Evolutionary conservation across 1,284 basidiomycete genomes (phyloP).

Genomic region (Tilletia indica): DNA sequence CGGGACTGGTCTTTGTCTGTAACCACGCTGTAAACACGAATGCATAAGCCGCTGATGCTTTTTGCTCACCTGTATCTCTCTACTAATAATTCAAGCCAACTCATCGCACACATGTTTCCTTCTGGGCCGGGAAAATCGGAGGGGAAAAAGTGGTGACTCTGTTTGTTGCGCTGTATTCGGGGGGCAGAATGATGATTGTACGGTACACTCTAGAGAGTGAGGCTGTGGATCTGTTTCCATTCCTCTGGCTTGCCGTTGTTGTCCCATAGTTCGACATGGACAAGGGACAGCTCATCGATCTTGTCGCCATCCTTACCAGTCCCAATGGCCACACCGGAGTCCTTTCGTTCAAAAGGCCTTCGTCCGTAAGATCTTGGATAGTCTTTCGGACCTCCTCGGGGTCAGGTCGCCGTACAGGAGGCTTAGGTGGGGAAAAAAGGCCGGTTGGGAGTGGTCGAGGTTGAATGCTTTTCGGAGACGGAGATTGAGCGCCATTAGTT

Average conservation of each 20-base stretch:
- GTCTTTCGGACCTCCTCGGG: not conserved
- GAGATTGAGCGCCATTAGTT: not conserved
- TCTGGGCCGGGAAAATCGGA: too few relatives aligned
- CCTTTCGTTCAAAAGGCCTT: not conserved
- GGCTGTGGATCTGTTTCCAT: not conserved
- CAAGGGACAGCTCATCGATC: not conserved
- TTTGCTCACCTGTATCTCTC: too few relatives aligned
- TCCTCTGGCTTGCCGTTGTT: not conserved
- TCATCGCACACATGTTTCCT: too few relatives aligned
- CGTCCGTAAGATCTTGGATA: not conserved
- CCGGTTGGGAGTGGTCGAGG: not conserved
- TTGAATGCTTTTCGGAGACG: not conserved
- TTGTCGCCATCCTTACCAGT: not conserved
- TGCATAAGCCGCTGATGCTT: too few relatives aligned
- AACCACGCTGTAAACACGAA: too few relatives aligned
- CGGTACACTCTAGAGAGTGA: not conserved
- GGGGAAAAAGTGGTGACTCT: too few relatives aligned
- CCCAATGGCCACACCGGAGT: not conserved
- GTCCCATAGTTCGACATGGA: constrained; percentile 11
- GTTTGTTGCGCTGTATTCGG: too few relatives aligned
- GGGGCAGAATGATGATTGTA: too few relatives aligned
- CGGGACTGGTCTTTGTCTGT: too few relatives aligned
- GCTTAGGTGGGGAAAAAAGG: constrained; percentile 5
- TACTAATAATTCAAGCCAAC: too few relatives aligned
- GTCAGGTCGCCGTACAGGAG: not conserved